Evolutionary conservation across 2,329 filamentous ascomycete species (phyloP), one percentile per base, ranked within the genome.

Genomic region (Zarea fungicola): DNA sequence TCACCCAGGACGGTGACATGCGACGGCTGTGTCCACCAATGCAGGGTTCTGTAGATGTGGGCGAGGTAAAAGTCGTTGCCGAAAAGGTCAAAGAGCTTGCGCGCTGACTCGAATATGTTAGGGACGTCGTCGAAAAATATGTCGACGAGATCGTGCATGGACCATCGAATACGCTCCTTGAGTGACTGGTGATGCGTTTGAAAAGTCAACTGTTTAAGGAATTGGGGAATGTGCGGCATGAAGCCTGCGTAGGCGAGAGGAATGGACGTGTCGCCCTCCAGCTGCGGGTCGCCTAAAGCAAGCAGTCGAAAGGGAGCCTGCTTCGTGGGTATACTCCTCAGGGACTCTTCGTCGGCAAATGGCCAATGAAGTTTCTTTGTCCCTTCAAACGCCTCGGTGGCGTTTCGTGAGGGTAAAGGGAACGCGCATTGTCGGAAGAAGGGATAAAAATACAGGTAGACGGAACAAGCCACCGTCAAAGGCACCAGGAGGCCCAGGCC

Each of bases 31-130:
- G 86, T 80, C 85, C 87, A 95, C 89, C 90, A 95, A 56, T 80
- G 77, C 42, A 96, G 68, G 0, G 83, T 87, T 14, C 89, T 80
- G 67, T 95, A 96, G 51, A 96, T 90, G 65, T 99, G 93, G 18
- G 87, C 89, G 26, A 99, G 79, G 66, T 97, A 99, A 61, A 83
- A 88, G 68, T 99, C 93, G 67, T 99, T 99, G 4, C 93, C 93
- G 60, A 90, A 80, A 2, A 96, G 78, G 66, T 99, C 93, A 57
- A 99, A 66, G 16, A 80, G 78, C 70, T 99, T 99, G 55, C 88
- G 80, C 43, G 77, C 71, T 1, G 83, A 84, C 56, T 83, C 74
- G 42, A 91, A 56, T 16, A 83, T 75, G 56, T 80, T 77, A 6
- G 82, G 83, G 2, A 90, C 69, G 63, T 96, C 90, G 50, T 84